phyloP scores from a whole-genome alignment of 352 stramenopile species.

The Phytophthora capsici region DNA sequence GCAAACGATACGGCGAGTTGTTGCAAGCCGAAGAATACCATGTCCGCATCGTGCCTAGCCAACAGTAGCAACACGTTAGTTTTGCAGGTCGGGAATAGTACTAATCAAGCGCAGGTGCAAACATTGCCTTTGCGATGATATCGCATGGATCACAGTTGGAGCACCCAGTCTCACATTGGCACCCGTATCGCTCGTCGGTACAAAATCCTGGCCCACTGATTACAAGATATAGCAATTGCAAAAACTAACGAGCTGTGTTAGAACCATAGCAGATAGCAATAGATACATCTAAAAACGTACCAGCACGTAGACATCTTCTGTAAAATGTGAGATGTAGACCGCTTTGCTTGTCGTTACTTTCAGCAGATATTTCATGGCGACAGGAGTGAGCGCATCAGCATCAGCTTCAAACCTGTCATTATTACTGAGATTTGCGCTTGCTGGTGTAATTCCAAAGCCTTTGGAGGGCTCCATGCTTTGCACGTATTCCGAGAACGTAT shows the following conservation, averaged over 20 bases:
- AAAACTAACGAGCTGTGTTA: slow-evolving; percentile 5
- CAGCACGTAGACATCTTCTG: slow-evolving; percentile 43
- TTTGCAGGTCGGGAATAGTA: background rate
- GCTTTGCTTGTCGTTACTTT: slow-evolving; percentile 21
- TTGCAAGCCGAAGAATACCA: slow-evolving; percentile 24
- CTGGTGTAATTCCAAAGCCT: background rate
- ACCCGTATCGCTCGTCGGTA: slow-evolving; percentile 28
- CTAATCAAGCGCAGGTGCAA: background rate
- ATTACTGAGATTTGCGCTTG: background rate
- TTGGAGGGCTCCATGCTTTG: background rate
- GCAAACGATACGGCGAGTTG: slow-evolving; percentile 9
- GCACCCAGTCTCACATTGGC: slow-evolving; percentile 25
- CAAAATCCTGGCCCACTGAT: slow-evolving; percentile 7
- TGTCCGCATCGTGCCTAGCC: slow-evolving; percentile 23
- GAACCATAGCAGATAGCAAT: too few relatives aligned
- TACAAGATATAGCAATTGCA: slow-evolving; percentile 23
- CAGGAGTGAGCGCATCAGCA: background rate
- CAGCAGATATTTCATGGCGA: slow-evolving; percentile 9
- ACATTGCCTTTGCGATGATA: slow-evolving; percentile 28
- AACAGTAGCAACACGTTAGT: background rate
- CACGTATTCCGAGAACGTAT: slow-evolving; percentile 18
- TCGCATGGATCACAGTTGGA: slow-evolving; percentile 27
- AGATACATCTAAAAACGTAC: slow-evolving; percentile 17
- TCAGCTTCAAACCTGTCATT: background rate
- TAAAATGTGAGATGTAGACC: slow-evolving; percentile 41